Evolutionary conservation across 352 stramenopile species (phyloP).

Genomic region (Phytophthora syringae): DNA sequence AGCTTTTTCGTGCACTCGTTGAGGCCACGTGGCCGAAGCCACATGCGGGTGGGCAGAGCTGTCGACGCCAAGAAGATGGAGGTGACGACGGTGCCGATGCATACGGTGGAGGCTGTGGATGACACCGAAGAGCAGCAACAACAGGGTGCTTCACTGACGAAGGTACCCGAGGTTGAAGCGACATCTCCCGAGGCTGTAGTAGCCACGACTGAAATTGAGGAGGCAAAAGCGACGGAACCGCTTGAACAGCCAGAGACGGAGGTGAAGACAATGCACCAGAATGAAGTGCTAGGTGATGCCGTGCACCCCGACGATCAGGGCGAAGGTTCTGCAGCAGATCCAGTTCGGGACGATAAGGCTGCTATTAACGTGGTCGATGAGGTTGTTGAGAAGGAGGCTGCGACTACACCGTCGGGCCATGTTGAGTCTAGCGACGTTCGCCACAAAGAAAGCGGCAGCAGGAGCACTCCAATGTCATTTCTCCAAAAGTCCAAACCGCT

Average conservation of each 20-base stretch:
- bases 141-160: background rate
- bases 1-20: conserved; percentile 47
- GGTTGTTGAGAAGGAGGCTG: background rate
- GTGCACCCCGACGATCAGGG: conserved; percentile 20
- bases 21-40: conserved; percentile 17
- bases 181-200: conserved; percentile 4
- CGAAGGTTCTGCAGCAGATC: conserved; percentile 1
- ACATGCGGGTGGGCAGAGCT: conserved; percentile 30
- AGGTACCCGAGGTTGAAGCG: conserved; percentile 4
- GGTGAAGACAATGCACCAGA: background rate
- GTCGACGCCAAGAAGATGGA: conserved; percentile 32
- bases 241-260: conserved; percentile 4
- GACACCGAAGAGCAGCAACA: background rate
- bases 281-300: conserved; percentile 8
- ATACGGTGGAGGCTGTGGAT: background rate
- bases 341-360: background rate
- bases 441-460: background rate
- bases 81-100: background rate
- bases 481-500: background rate
- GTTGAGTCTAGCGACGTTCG: background rate
- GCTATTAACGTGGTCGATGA: background rate
- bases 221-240: conserved; percentile 12
- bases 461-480: background rate
- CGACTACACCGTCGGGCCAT: background rate
- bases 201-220: conserved; percentile 9